These are phyloP conservation scores for Mortierella claussenii DNA, from an alignment of 192 early-diverging fungal species.

Conservation along the genomic window DNA sequence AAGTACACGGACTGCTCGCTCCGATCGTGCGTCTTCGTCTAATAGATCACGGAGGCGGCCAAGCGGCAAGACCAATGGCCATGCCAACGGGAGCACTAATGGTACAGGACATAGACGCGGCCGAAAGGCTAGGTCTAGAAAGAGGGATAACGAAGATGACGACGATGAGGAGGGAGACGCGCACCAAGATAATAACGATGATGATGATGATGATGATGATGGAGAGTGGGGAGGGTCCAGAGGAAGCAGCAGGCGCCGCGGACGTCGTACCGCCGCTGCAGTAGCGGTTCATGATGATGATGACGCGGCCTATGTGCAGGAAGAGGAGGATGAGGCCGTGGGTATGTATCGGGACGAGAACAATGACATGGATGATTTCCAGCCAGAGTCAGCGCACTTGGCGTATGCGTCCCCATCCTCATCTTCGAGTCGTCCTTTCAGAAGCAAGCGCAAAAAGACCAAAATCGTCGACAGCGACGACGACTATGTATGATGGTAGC, in stretches of 20 bases:
- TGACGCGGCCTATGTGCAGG: conserved; percentile 15
- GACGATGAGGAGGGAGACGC: conserved; percentile 13
- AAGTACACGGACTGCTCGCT: background rate
- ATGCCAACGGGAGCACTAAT: background rate
- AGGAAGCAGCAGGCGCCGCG: conserved; percentile 6
- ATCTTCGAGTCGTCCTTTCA: conserved; percentile 4
- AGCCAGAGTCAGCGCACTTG: background rate
- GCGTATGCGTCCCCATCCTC: background rate
- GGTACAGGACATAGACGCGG: conserved; percentile 25
- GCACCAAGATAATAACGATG: conserved; percentile 7
- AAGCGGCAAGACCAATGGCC: conserved; percentile 4
- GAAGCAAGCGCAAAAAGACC: conserved; percentile 44
- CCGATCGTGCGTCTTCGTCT: conserved; percentile 4
- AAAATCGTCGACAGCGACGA: conserved; percentile 38
- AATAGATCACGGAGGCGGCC: conserved; percentile 19
- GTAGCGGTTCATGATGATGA: background rate
- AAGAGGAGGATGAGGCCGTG: background rate
- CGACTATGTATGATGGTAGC: conserved; percentile 35
- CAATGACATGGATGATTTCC: conserved; percentile 5
- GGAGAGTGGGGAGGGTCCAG: conserved; percentile 14
- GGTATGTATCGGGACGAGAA: background rate
- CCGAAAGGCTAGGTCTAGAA: conserved; percentile 10
- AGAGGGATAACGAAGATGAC: conserved; percentile 9
- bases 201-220: conserved; percentile 32
- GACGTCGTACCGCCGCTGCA: conserved; percentile 1